Conservation (phyloP, 2,329 filamentous ascomycete genomes). For the Neonectria ditissima region DNA sequence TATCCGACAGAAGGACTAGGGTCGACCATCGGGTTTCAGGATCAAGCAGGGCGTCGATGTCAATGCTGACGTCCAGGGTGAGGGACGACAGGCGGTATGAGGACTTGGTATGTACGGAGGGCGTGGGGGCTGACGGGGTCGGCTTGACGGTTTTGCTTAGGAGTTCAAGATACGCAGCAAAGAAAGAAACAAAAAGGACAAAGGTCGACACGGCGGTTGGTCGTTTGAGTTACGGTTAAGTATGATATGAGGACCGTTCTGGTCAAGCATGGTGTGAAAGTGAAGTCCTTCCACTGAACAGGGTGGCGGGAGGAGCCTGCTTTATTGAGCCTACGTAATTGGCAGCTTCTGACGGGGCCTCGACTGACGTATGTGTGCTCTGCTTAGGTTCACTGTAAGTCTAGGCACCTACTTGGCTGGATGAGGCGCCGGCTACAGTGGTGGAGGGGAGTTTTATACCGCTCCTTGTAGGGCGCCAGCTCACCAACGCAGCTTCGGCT, state of each 20-base stretch:
- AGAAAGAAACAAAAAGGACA: neutral
- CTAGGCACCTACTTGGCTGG: neutral
- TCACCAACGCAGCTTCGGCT: neutral
- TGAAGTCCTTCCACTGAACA: conserved; percentile 8
- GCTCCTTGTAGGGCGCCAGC: conserved; percentile 13
- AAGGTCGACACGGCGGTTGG: neutral
- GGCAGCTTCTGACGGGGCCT: conserved; percentile 1
- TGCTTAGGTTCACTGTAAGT: neutral
- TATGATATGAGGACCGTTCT: neutral
- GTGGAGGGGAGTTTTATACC: conserved; percentile 12
- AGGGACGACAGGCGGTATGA: neutral
- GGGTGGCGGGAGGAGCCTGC: conserved; percentile 12
- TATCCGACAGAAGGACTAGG: conserved; percentile 10
- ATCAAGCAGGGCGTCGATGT: conserved; percentile 16
- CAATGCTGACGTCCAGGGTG: neutral
- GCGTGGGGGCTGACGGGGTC: neutral
- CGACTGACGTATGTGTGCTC: conserved; percentile 7
- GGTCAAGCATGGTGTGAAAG: conserved; percentile 1
- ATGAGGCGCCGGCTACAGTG: neutral
- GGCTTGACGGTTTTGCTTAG: neutral
- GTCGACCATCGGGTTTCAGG: conserved; percentile 6
- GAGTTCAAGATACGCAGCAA: neutral
- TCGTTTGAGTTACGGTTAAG: neutral
- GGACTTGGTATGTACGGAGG: neutral
- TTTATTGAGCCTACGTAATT: conserved; percentile 24